These are phyloP conservation scores for Micractinium conductrix DNA, from an alignment of 139 green algal genomes.

Conservation along the genomic window DNA sequence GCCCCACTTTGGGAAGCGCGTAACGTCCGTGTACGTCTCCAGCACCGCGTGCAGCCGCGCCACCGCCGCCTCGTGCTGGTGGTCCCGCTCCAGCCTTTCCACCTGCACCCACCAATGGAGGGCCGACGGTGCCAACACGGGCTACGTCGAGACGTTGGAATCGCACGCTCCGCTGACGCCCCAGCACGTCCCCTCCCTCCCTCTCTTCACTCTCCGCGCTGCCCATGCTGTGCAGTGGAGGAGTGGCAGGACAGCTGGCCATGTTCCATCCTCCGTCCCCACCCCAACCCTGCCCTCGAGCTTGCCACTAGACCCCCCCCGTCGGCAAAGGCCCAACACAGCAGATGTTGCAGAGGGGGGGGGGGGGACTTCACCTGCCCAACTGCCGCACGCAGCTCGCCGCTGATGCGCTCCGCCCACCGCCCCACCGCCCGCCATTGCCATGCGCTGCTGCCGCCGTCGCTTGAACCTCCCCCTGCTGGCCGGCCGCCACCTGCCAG, in stretches of 20 bases:
- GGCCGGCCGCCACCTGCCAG: neutral
- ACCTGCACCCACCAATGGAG: too few relatives aligned
- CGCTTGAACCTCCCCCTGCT: neutral
- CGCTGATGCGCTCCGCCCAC: neutral
- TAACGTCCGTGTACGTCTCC: conserved; percentile 86
- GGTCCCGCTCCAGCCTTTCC: conserved; percentile 11
- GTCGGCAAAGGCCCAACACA: too few relatives aligned
- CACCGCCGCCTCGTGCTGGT: conserved; percentile 27
- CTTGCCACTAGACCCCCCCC: too few relatives aligned
- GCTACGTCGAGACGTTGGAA: too few relatives aligned
- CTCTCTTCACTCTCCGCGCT: too few relatives aligned
- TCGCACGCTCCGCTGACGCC: too few relatives aligned
- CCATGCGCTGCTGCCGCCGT: neutral
- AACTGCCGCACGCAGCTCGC: neutral
- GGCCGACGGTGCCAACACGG: too few relatives aligned
- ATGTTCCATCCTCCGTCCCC: neutral
- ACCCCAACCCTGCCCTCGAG: neutral
- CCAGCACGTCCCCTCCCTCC: too few relatives aligned
- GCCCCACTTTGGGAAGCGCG: conserved; percentile 66
- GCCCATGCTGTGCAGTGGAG: too few relatives aligned
- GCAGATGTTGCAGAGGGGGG: too few relatives aligned
- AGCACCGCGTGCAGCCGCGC: conserved; percentile 68
- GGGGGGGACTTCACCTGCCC: conserved; percentile 4
- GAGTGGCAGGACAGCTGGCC: neutral
- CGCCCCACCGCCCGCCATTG: conserved; percentile 28